A percentile compares a stretch with the other conserved stretches of the same genome.
Conservation (phyloP, 768 basidiomycete genomes). For the Lanmaoa pseudosensibilis region DNA sequence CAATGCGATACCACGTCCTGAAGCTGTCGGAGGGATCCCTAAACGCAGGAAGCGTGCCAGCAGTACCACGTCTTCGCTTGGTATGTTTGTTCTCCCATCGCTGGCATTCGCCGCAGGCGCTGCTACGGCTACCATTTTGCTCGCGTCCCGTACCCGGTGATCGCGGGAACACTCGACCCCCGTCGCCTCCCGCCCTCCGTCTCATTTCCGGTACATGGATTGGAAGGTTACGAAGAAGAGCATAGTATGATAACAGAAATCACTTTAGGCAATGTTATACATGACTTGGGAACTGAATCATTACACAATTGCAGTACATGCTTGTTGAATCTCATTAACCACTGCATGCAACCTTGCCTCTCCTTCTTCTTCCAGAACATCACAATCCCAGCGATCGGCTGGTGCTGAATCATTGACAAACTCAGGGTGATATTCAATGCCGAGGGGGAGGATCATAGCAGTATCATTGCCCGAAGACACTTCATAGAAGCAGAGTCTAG, state of each 20-base stretch:
- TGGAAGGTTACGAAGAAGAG: neutral
- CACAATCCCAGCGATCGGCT: too few relatives aligned
- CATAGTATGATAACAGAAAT: neutral
- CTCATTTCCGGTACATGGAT: conserved; percentile 11
- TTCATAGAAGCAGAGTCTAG: too few relatives aligned
- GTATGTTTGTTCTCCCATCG: conserved; percentile 28
- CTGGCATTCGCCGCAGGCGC: conserved; percentile 47
- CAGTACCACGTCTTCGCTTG: conserved; percentile 6
- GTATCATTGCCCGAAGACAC: too few relatives aligned
- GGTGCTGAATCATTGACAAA: too few relatives aligned
- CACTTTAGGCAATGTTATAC: conserved; percentile 1
- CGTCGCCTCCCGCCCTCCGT: neutral
- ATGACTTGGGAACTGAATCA: too few relatives aligned
- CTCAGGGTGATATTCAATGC: too few relatives aligned
- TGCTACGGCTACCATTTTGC: conserved; percentile 35
- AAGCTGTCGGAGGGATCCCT: conserved; percentile 40
- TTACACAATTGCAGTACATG: too few relatives aligned
- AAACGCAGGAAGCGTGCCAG: conserved; percentile 5
- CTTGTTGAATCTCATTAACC: too few relatives aligned
- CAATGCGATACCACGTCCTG: conserved; percentile 44
- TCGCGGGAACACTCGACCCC: neutral
- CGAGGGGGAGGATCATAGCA: too few relatives aligned
- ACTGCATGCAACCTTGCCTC: too few relatives aligned
- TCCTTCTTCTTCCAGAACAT: too few relatives aligned
- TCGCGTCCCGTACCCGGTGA: conserved; percentile 36